Percentiles rank a stretch among this genome's conserved stretches.
phyloP scores from a whole-genome alignment of 176 grass and related monocot species.

The Aegilops longissima region DNA sequence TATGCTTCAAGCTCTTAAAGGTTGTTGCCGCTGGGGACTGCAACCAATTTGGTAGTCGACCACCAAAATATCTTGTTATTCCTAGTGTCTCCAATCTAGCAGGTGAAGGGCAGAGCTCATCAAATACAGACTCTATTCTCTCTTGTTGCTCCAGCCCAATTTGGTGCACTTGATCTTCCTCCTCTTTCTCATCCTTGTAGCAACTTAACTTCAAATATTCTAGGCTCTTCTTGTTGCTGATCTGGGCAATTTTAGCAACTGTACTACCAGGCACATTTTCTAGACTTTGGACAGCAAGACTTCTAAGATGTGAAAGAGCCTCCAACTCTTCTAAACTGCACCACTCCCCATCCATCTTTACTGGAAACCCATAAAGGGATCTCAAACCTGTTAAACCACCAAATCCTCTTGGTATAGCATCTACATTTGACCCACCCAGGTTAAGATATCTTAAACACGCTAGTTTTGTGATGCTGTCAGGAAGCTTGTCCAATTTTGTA shows the following conservation, averaged over 20 bases:
- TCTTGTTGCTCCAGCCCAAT: not conserved
- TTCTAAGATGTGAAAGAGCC: not conserved
- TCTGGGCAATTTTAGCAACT: not conserved
- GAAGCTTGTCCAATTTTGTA: not conserved
- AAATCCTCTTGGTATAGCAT: too few relatives aligned
- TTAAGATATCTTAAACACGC: not conserved
- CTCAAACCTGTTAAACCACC: too few relatives aligned
- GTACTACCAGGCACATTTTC: not conserved
- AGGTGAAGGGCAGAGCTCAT: too few relatives aligned
- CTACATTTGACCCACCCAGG: too few relatives aligned
- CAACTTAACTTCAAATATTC: not conserved
- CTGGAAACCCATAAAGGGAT: too few relatives aligned
- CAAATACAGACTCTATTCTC: not conserved
- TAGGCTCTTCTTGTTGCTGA: not conserved
- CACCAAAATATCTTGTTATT: not conserved
- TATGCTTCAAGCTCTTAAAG: not conserved
- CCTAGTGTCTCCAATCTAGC: not conserved
- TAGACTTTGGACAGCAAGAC: fast-evolving
- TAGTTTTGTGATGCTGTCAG: not conserved
- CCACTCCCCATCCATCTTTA: too few relatives aligned
- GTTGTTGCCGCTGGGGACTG: not conserved
- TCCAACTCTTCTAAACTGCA: too few relatives aligned
- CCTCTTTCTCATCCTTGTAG: too few relatives aligned
- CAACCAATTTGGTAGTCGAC: slow-evolving; percentile 21
- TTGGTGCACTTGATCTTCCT: not conserved